These are phyloP conservation scores for Aspergillus sp. DNA, from an alignment of 2,329 filamentous ascomycete genomes.

Conservation along the genomic window DNA sequence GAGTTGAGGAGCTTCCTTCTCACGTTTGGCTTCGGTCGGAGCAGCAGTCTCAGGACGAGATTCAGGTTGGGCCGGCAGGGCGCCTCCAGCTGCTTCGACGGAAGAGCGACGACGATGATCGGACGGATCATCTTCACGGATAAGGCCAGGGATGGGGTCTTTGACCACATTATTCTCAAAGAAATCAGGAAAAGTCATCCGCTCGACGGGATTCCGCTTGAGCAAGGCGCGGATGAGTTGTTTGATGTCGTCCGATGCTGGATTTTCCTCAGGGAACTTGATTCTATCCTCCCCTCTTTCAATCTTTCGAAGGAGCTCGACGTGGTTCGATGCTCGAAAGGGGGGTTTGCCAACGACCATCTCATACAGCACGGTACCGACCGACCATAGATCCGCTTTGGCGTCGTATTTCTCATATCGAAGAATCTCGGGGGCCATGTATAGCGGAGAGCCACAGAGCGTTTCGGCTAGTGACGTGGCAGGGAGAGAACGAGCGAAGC, in stretches of 20 bases:
- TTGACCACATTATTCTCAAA: constrained; percentile 68
- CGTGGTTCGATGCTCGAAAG: constrained; percentile 87
- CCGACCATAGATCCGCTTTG: constrained; percentile 94
- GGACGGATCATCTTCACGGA: constrained; percentile 62
- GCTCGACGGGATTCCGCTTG: constrained; percentile 76
- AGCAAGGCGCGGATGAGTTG: constrained; percentile 69
- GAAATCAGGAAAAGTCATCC: constrained; percentile 78
- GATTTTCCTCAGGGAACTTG: constrained; percentile 65
- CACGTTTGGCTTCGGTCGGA: constrained; percentile 10
- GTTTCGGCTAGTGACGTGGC: constrained; percentile 90
- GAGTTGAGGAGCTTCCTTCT: constrained; percentile 17
- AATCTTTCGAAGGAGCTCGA: constrained; percentile 86
- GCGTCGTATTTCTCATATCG: constrained; percentile 96
- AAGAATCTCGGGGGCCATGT: constrained; percentile 97
- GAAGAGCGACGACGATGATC: constrained; percentile 11
- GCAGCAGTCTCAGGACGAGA: constrained; percentile 10
- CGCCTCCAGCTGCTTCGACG: constrained; percentile 5
- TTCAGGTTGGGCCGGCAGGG: constrained; percentile 9
- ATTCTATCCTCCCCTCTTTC: constrained; percentile 82
- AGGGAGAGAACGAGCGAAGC: constrained; percentile 89
- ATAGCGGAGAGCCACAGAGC: constrained; percentile 88
- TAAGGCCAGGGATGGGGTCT: constrained; percentile 68
- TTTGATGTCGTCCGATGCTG: constrained; percentile 69
- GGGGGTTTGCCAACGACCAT: constrained; percentile 88
- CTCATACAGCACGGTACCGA: constrained; percentile 90